Conservation (phyloP, 345 rosid species). For the Microthlaspi erraticum region DNA sequence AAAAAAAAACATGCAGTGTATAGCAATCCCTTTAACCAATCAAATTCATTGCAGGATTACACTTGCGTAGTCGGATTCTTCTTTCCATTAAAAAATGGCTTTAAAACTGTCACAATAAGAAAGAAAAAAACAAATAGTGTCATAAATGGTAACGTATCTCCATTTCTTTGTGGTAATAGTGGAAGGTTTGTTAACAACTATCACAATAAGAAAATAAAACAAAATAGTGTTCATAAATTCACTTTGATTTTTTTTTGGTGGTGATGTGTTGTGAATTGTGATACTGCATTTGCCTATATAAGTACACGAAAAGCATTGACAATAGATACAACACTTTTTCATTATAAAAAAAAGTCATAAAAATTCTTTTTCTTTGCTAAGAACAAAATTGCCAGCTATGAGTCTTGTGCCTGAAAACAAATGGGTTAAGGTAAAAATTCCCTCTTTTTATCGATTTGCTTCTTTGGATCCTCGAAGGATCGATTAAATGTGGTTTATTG, state of each 20-base stretch:
- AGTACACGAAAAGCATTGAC: background rate
- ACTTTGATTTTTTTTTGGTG: conserved; percentile 13
- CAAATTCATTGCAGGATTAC: background rate
- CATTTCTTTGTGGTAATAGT: background rate
- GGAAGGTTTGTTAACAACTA: conserved; percentile 1
- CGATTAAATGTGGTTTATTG: background rate
- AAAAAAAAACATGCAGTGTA: background rate
- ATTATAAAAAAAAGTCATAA: background rate
- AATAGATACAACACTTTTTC: background rate
- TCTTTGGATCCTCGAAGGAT: background rate
- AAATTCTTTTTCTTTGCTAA: background rate
- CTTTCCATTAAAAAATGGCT: background rate
- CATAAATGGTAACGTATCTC: conserved; percentile 32
- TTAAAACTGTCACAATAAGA: background rate
- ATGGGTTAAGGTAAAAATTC: conserved; percentile 36
- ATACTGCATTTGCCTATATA: conserved; percentile 15
- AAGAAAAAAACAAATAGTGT: background rate
- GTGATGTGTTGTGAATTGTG: conserved; percentile 11
- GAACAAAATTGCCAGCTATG: conserved; percentile 16
- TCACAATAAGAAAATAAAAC: too few relatives aligned
- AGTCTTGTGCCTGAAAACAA: conserved; percentile 32
- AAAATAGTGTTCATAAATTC: background rate
- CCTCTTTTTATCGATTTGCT: background rate
- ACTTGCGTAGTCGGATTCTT: background rate
- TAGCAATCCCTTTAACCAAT: background rate